Base-by-base conservation (phyloP, 257 asterid genomes). In the Anisodus acutangulus region DNA sequence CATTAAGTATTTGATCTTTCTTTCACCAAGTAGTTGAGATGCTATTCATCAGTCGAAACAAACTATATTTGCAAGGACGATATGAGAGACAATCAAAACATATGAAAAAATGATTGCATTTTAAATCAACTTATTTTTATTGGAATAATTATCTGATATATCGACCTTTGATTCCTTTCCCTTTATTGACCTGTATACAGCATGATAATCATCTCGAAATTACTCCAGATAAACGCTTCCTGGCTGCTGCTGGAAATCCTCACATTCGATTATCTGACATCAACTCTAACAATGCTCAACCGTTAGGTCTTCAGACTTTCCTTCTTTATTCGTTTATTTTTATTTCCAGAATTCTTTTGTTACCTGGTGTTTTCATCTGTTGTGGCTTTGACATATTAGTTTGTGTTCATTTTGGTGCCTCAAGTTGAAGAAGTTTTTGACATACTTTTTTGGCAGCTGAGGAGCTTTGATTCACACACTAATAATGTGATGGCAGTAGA, bases 231-330 rank as follows among this genome's bases (percentile, higher is more conserved):
- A 97, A 97, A 70, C 90, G 91, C 83, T 93, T 66, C 87, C 84
- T 97, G 67, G 98, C 99, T 89, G 99, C 98, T 78, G 99, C 99
- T 12, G 99, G 99, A 85, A 97, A 97, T 89, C 99, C 99, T 85
- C 99, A 97, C 84, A 95, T 97, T 84, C 95, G 98, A 84, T 88
- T 97, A 41, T 97, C 94, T 41, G 99, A 97, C 87, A 91, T 96
- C 86, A 96, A 95, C 85, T 90, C 97, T 63, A 92, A 86, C 86
- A 94, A 92, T 83, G 94, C 97, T 83, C 97, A 92, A 87, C 99
- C 99, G 31, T 98, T 96, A 92, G 63, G 84, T 85, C 72, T 81
- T 64, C 80, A 17, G 69, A 19, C 3, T 86, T 60, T 76, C 45
- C 71, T 81, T 55, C 43, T 78, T 79, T 19, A 70, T 72, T 81